These are phyloP conservation scores for Penicillium sumatraense DNA, from an alignment of 2,329 filamentous ascomycete species.

Conservation along the genomic window DNA sequence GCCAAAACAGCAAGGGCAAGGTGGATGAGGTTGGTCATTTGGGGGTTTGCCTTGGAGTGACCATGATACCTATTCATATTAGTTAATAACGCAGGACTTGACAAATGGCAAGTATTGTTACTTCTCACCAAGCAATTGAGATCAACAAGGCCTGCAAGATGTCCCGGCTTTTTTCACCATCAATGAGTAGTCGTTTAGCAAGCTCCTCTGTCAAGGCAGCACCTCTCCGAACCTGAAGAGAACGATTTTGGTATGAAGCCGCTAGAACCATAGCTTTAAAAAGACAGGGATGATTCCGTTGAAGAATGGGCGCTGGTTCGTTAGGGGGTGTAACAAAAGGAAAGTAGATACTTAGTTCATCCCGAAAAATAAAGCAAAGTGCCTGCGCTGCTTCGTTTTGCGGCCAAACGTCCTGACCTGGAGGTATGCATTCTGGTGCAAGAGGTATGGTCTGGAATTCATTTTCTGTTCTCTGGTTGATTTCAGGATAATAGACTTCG, in stretches of 20 bases:
- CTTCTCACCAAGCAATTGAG: not conserved
- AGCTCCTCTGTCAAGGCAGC: not conserved
- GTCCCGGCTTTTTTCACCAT: constrained; percentile 1
- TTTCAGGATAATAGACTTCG: not conserved
- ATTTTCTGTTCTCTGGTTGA: not conserved
- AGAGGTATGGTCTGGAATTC: not conserved
- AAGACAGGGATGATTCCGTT: not conserved
- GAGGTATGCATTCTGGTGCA: not conserved
- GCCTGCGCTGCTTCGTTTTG: not conserved
- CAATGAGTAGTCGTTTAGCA: not conserved
- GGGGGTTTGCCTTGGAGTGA: not conserved
- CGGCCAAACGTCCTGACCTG: not conserved
- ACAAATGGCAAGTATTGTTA: not conserved
- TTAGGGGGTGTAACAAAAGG: constrained; percentile 1
- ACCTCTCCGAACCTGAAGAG: not conserved
- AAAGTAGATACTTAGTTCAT: not conserved
- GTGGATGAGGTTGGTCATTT: not conserved
- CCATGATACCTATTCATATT: not conserved
- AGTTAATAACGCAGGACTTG: not conserved
- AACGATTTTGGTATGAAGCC: constrained; percentile 1
- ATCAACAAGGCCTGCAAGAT: not conserved
- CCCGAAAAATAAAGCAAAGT: not conserved
- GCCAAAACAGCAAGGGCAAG: not conserved
- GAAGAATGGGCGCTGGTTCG: not conserved
- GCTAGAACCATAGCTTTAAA: constrained; percentile 1